Evolutionary conservation across 495 filamentous ascomycete genomes (phyloP), one percentile per base, ranked within the genome.

Genomic region (Penicillium argentinense): DNA sequence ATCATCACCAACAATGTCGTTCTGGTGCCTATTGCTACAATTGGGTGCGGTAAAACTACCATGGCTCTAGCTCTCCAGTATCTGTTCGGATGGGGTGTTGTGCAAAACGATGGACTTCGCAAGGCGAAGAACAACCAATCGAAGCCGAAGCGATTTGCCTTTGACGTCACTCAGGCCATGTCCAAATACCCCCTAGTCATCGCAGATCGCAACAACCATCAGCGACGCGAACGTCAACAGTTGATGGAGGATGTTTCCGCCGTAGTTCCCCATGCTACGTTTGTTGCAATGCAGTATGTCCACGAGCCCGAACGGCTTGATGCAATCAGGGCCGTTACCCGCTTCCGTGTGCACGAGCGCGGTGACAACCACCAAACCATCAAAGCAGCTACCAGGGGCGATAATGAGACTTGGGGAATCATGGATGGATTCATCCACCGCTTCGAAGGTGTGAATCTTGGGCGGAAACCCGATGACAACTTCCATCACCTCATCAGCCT

Each of bases 291-390:
- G 2, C 84, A 97, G 49, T 98, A 87, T 52, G 84, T 89, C 2
- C 93, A 99, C 56, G 81, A 91, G 28, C 81, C 84, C 16, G 41
- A 76, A 51, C 64, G 82, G 63, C 60, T 72, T 3, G 76, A 86
- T 18, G 63, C 72, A 3, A 89, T 97, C 45, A 78, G 83, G 8
- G 72, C 81, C 39, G 75, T 89, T n/a, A 95, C 88, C 0, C 84
- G 81, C 33, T 74, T 83, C 33, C 84, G 93, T 9, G 89, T 99
- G 0, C 70, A 97, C 17, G 72, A 78, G 1, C 88, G 93, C 11
- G 93, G 93, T 0, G 90, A 99, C 64, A 97, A 97, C 60, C 93
- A 99, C 57, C 93, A 99, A 63, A 97, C 92, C 9, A 99, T 99
- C 56, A 91, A 92, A 47, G 76, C 92, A 4, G 84, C 82, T 9